Evolutionary conservation across 2,329 filamentous ascomycete species (phyloP).

Genomic region (Neonectria coccinea): DNA sequence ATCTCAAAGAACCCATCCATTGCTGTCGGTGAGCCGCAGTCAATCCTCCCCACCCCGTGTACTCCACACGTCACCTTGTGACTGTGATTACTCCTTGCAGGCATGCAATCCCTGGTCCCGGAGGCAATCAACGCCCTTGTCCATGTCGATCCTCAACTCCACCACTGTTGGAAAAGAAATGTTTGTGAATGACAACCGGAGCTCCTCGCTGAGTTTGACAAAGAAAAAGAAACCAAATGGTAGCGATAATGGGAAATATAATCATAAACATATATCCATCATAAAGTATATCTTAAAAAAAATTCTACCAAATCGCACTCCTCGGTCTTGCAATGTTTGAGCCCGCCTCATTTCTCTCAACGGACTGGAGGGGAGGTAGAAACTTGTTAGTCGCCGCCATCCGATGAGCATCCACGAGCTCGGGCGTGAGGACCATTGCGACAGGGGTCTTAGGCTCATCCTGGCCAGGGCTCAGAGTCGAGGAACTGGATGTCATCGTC

Average conservation of each 20-base stretch:
- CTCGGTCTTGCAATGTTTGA: constrained; percentile 25
- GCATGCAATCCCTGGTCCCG: not conserved
- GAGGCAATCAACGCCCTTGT: constrained; percentile 8
- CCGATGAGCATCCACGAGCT: constrained; percentile 16
- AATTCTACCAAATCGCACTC: constrained; percentile 37
- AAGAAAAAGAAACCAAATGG: not conserved
- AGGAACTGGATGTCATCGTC: constrained; percentile 5
- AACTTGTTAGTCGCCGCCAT: constrained; percentile 13
- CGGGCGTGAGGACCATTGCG: constrained; percentile 35
- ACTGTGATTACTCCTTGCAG: constrained; percentile 9
- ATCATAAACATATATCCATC: not conserved
- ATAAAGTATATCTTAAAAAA: constrained; percentile 3
- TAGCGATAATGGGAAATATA: not conserved
- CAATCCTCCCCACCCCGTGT: not conserved
- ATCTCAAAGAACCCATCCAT: not conserved
- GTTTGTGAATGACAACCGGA: not conserved
- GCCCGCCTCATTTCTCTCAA: constrained; percentile 20
- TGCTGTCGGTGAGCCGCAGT: not conserved
- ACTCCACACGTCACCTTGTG: constrained; percentile 10
- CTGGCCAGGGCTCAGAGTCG: constrained; percentile 9
- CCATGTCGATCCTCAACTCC: constrained; percentile 15
- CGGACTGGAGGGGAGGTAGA: constrained; percentile 32
- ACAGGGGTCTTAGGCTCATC: constrained; percentile 39
- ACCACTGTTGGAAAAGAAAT: constrained; percentile 1
- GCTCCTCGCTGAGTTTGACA: constrained; percentile 13